A percentile compares a stretch with the other conserved stretches of the same genome.
phyloP scores from a whole-genome alignment of 495 filamentous ascomycete species.

The Penicillium turbatum region DNA sequence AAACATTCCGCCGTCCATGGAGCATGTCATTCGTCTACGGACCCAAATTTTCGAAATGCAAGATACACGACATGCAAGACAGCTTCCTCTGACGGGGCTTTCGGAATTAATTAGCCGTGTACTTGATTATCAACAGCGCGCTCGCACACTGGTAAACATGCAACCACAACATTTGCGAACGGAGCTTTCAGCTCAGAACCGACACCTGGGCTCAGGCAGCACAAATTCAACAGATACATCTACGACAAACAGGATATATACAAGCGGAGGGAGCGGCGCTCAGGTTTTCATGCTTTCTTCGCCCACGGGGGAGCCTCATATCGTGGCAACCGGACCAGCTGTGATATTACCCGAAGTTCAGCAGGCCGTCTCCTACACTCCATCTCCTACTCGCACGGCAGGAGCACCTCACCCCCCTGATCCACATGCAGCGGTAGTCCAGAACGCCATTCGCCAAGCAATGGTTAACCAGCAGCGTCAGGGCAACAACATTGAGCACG shows the following conservation, averaged over 20 bases:
- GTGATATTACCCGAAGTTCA: not conserved
- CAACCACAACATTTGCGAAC: not conserved
- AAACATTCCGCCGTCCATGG: constrained; percentile 28
- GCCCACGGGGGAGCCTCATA: not conserved
- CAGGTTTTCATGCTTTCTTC: not conserved
- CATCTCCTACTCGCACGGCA: constrained; percentile 35
- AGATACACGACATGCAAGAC: constrained; percentile 26
- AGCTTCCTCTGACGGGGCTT: not conserved
- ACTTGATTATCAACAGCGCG: not conserved
- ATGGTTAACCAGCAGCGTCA: constrained; percentile 35
- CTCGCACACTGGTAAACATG: not conserved
- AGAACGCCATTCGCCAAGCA: constrained; percentile 39
- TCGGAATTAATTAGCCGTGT: not conserved
- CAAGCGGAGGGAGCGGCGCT: not conserved
- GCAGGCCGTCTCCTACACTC: not conserved
- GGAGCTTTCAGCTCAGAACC: not conserved
- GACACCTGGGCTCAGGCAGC: not conserved
- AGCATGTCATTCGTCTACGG: constrained; percentile 31
- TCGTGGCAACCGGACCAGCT: not conserved
- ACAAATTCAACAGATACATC: too few species aligned
- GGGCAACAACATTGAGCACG: constrained; percentile 39
- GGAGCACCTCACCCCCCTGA: constrained; percentile 21
- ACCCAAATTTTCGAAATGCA: constrained; percentile 31
- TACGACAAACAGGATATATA: not conserved
- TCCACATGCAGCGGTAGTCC: constrained; percentile 23